These are phyloP conservation scores for Trichomonascus vanleenenianus DNA, from an alignment of 805 yeast species.

Conservation along the genomic window DNA sequence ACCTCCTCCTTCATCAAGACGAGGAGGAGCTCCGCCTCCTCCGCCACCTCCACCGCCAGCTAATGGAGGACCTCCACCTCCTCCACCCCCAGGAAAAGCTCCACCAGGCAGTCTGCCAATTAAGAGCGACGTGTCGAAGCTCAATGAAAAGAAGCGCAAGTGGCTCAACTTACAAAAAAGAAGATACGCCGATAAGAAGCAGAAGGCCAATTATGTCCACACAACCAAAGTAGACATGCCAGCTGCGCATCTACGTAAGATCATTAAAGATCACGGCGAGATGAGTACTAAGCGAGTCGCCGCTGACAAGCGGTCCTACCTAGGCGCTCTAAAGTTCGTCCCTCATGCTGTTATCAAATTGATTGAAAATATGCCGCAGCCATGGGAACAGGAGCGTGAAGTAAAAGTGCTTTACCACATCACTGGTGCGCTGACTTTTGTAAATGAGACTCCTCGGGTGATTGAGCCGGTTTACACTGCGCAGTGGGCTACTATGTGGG, in stretches of 20 bases:
- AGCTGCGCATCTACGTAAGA: conserved; percentile 83
- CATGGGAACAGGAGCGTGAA: conserved; percentile 87
- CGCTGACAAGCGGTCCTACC: conserved; percentile 75
- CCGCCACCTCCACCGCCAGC: conserved; percentile 13
- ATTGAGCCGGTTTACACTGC: conserved; percentile 87
- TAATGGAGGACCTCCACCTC: conserved; percentile 10
- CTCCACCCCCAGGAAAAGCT: conserved; percentile 27
- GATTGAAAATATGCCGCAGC: conserved; percentile 95
- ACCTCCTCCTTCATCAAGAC: conserved; percentile 7
- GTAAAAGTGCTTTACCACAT: conserved; percentile 84
- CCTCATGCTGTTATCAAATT: conserved; percentile 91
- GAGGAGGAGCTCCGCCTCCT: neutral
- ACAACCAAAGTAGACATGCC: conserved; percentile 79
- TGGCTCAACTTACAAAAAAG: conserved; percentile 62
- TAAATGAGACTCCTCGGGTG: conserved; percentile 85
- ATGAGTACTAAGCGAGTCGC: conserved; percentile 71
- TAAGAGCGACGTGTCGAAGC: conserved; percentile 22
- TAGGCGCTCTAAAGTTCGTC: conserved; percentile 88
- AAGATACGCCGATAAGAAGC: conserved; percentile 37
- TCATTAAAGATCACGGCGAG: conserved; percentile 77
- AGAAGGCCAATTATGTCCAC: conserved; percentile 39
- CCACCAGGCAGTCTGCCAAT: conserved; percentile 13
- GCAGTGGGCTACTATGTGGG: conserved; percentile 94
- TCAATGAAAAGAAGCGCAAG: conserved; percentile 40
- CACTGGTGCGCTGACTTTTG: conserved; percentile 93